Percentiles rank a stretch among this genome's conserved stretches.
phyloP scores from a whole-genome alignment of 2,329 filamentous ascomycete species.

The Stagonosporopsis tanaceti region DNA sequence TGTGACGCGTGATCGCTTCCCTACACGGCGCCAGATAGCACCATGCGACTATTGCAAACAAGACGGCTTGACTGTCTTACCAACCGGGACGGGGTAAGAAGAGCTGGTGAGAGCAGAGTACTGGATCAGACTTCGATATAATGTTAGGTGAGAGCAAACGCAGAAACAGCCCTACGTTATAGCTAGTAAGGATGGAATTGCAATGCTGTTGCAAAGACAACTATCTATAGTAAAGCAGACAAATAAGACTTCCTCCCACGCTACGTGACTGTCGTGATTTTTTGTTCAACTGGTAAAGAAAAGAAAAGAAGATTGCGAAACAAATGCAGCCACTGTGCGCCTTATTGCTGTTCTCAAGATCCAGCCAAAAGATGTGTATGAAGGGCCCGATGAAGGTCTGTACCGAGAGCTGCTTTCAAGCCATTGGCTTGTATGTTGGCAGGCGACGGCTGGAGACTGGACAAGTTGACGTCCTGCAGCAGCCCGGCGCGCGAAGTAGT shows the following conservation, averaged over 20 bases:
- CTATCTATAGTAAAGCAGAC: slow-evolving; percentile 4
- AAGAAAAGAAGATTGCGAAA: slow-evolving; percentile 3
- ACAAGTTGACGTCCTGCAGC: neutral
- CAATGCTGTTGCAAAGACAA: slow-evolving; percentile 3
- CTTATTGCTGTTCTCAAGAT: neutral
- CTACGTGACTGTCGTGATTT: slow-evolving; percentile 35
- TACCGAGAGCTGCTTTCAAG: slow-evolving; percentile 5
- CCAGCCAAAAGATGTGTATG: slow-evolving; percentile 6
- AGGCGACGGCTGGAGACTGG: neutral
- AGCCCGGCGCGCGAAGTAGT: neutral
- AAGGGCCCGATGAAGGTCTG: neutral
- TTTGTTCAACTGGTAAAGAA: slow-evolving; percentile 4
- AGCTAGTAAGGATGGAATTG: neutral
- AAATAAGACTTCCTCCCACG: slow-evolving; percentile 26
- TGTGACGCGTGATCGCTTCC: too few relatives aligned
- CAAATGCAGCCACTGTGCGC: slow-evolving; percentile 18
- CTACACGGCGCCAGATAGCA: too few relatives aligned
- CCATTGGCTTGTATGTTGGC: neutral
- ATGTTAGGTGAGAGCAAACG: neutral
- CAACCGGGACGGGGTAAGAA: too few relatives aligned
- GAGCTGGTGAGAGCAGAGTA: too few relatives aligned
- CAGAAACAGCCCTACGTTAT: slow-evolving; percentile 1
- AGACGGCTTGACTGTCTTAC: too few relatives aligned
- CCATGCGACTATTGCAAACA: too few relatives aligned
- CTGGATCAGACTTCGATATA: neutral